phyloP scores from a whole-genome alignment of 2,329 filamentous ascomycete species.

The Rhinocladiella similis region DNA sequence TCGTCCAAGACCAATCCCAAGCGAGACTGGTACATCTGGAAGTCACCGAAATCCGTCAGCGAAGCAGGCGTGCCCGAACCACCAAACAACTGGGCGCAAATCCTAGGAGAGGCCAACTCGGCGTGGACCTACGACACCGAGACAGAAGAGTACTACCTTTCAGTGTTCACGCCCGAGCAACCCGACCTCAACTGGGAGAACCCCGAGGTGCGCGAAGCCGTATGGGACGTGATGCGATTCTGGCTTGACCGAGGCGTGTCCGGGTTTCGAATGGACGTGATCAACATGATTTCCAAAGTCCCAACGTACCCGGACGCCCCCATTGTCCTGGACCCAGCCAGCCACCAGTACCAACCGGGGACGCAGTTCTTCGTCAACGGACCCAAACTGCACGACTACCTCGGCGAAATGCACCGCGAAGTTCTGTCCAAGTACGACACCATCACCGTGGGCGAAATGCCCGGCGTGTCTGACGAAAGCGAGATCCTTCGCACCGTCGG shows the following conservation, averaged over 20 bases:
- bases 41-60: constrained; percentile 51
- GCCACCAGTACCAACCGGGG: constrained; percentile 48
- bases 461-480: constrained; percentile 35
- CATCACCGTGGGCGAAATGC: constrained; percentile 45
- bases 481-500: constrained; percentile 41
- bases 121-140: constrained; percentile 64
- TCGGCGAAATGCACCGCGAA: constrained; percentile 37
- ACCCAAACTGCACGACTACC: constrained; percentile 40
- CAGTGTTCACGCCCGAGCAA: constrained; percentile 73
- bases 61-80: constrained; percentile 62
- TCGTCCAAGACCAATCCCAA: constrained; percentile 63
- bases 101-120: constrained; percentile 38
- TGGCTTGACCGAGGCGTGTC: constrained; percentile 75
- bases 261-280: constrained; percentile 73
- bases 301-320: constrained; percentile 52
- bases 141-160: constrained; percentile 75
- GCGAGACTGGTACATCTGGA: constrained; percentile 67
- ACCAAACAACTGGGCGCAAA: constrained; percentile 71
- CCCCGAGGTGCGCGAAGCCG: constrained; percentile 63
- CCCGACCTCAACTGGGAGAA: constrained; percentile 89
- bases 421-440: constrained; percentile 39
- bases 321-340: constrained; percentile 38
- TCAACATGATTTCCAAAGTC: constrained; percentile 71
- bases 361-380: constrained; percentile 39
- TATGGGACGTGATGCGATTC: constrained; percentile 73